phyloP scores from a whole-genome alignment of 768 basidiomycete genomes.

The Paxillus involutus region DNA sequence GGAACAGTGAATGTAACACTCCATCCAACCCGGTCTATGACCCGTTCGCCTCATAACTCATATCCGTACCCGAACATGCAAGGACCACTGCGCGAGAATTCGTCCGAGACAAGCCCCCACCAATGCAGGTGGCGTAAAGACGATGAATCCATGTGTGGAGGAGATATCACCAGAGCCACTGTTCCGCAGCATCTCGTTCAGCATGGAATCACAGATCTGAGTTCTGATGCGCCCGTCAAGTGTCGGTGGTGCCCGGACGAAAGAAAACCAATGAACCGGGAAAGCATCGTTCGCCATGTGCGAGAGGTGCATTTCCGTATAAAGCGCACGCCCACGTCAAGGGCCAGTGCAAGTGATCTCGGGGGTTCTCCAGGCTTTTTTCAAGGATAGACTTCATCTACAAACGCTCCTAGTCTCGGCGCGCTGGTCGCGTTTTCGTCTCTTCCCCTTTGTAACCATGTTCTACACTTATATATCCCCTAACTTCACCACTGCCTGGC shows the following conservation, averaged over 20 bases:
- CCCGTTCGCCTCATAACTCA: background rate
- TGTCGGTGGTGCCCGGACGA: conserved; percentile 12
- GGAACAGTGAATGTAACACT: background rate
- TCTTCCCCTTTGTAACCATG: no score
- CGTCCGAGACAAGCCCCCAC: background rate
- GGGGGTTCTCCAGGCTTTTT: no score
- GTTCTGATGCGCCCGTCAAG: accelerated
- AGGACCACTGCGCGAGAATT: background rate
- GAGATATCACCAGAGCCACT: background rate
- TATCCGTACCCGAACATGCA: conserved; percentile 1
- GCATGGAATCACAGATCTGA: background rate
- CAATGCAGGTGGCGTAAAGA: conserved; percentile 7
- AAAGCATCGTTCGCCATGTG: conserved; percentile 17
- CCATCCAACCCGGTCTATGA: background rate
- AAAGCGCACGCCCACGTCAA: conserved; percentile 1
- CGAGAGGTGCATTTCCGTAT: conserved; percentile 12
- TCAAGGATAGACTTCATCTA: no score
- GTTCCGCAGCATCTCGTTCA: conserved; percentile 10
- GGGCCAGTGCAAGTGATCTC: no score
- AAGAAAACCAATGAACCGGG: conserved; percentile 3
- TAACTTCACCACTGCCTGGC: no score
- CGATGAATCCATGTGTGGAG: conserved; percentile 2
- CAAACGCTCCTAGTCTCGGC: no score
- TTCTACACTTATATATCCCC: no score
- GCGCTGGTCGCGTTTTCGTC: no score